These are phyloP conservation scores for Ganoderma sp. DNA, from an alignment of 1,284 basidiomycete species.

Conservation along the genomic window DNA sequence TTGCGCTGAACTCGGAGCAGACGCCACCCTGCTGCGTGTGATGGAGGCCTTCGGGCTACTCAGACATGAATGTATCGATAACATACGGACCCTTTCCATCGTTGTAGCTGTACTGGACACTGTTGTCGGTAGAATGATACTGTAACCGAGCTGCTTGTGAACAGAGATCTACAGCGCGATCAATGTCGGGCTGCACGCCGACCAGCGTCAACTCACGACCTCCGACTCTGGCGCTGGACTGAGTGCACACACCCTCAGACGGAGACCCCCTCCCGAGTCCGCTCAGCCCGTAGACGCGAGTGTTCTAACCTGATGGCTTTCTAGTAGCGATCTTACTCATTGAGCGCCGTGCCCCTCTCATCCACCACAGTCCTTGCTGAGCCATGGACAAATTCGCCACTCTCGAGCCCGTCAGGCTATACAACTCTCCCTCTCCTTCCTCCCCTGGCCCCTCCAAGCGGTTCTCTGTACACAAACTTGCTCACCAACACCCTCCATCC, in stretches of 20 bases:
- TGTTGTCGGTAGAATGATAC: too few species aligned
- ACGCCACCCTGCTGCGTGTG: too few species aligned
- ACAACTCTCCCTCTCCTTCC: conserved; percentile 43
- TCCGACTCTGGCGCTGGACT: too few species aligned
- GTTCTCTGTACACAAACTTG: conserved; percentile 27
- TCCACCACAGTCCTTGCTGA: not conserved
- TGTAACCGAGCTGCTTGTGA: too few species aligned
- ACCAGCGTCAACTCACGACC: too few species aligned
- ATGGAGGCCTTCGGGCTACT: not conserved
- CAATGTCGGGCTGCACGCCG: too few species aligned
- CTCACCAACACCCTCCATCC: conserved; percentile 5
- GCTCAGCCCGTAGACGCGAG: not conserved
- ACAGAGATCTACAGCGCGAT: too few species aligned
- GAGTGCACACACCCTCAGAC: too few species aligned
- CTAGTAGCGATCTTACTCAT: not conserved
- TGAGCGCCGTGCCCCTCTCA: not conserved
- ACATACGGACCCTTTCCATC: not conserved
- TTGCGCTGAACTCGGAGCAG: too few species aligned
- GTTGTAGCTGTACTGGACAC: conserved; percentile 1
- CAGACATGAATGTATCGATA: not conserved
- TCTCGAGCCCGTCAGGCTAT: conserved; percentile 77
- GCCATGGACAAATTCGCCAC: conserved; percentile 80
- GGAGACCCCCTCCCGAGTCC: too few species aligned
- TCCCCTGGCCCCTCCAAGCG: conserved; percentile 21
- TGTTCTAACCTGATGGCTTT: not conserved